Conservation (phyloP, 2,329 filamentous ascomycete genomes). For the Penicillium sp. region DNA sequence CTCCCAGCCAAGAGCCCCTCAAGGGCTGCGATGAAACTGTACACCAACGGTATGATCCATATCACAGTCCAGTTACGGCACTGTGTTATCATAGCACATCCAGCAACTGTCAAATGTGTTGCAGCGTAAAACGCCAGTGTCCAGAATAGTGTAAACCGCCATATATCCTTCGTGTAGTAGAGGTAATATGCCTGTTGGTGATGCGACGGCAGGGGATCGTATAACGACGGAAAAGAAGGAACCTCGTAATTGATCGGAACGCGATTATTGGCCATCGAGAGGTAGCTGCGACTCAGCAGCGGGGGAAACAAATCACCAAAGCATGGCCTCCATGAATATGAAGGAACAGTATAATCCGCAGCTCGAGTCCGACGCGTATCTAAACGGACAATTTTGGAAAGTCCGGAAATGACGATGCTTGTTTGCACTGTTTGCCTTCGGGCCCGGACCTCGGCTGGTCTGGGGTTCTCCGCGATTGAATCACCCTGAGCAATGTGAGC, state of each 20-base stretch:
- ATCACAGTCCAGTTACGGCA: constrained; percentile 52
- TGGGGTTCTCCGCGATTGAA: constrained; percentile 34
- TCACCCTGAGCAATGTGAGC: constrained; percentile 19
- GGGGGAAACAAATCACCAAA: background rate
- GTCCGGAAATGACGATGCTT: constrained; percentile 12
- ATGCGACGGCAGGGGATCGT: constrained; percentile 66
- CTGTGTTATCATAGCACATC: constrained; percentile 73
- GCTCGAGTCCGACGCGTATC: background rate
- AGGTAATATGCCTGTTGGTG: constrained; percentile 64
- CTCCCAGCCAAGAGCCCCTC: constrained; percentile 80
- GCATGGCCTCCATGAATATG: background rate
- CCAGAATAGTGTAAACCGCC: constrained; percentile 86
- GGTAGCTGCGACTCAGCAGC: constrained; percentile 3
- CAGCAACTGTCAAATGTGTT: constrained; percentile 71
- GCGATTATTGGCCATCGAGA: constrained; percentile 40
- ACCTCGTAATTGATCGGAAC: constrained; percentile 62
- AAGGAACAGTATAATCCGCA: background rate
- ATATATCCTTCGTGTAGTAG: constrained; percentile 75
- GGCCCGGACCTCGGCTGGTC: constrained; percentile 35
- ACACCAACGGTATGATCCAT: constrained; percentile 72
- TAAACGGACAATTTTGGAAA: constrained; percentile 3
- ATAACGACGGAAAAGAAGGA: constrained; percentile 78
- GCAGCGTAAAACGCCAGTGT: constrained; percentile 75
- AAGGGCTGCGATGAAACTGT: constrained; percentile 68
- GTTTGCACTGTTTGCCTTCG: constrained; percentile 37